Evolutionary conservation across 2,329 filamentous ascomycete genomes (phyloP).

Genomic region (Aureobasidium sp.): DNA sequence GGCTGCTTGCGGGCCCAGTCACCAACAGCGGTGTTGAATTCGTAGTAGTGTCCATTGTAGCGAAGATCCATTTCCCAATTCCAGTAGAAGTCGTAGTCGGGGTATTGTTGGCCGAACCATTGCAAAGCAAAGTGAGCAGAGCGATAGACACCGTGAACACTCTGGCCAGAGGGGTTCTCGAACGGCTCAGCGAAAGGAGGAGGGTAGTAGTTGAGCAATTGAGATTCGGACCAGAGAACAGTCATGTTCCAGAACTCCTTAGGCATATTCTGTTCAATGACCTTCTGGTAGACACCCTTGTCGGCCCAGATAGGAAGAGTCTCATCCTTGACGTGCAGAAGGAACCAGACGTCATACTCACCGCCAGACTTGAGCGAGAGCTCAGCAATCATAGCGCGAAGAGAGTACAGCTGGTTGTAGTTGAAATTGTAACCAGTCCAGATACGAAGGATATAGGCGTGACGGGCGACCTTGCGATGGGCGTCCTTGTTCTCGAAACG

Average conservation of each 20-base stretch:
- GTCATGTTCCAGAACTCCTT: constrained; percentile 83
- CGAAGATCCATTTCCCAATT: constrained; percentile 88
- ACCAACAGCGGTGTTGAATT: constrained; percentile 62
- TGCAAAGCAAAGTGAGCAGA: constrained; percentile 45
- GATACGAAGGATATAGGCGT: constrained; percentile 76
- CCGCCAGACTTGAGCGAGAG: constrained; percentile 72
- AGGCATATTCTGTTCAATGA: constrained; percentile 62
- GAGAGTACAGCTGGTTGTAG: constrained; percentile 69
- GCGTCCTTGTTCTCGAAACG: constrained; percentile 35
- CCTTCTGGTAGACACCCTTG: constrained; percentile 58
- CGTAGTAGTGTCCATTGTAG: constrained; percentile 75
- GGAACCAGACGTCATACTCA: constrained; percentile 78
- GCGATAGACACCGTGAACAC: constrained; percentile 87
- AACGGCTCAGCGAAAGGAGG: constrained; percentile 73
- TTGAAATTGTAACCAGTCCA: constrained; percentile 78
- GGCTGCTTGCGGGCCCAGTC: constrained; percentile 62
- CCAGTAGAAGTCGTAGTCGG: constrained; percentile 56
- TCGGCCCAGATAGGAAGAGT: constrained; percentile 73
- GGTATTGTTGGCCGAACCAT: constrained; percentile 46
- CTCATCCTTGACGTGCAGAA: constrained; percentile 77
- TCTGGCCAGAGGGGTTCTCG: constrained; percentile 53
- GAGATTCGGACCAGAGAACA: constrained; percentile 87
- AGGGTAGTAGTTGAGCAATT: constrained; percentile 87
- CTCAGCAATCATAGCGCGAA: constrained; percentile 79
- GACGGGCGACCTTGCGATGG: constrained; percentile 48